Base-by-base conservation (phyloP, 1,139 yeast species). In the Hanseniaspora gamundiae region DNA sequence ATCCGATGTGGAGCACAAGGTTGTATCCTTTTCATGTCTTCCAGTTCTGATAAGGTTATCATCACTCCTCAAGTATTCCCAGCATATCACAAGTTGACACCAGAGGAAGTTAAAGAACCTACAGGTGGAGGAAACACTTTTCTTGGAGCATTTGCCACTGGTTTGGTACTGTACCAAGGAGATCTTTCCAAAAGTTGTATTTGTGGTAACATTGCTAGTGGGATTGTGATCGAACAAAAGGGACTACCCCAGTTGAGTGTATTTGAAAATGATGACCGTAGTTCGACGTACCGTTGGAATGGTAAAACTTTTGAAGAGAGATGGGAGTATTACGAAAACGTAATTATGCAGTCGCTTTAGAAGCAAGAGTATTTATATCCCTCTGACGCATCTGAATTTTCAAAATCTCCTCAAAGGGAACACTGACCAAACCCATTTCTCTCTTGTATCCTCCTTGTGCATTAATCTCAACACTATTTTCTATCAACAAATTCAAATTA, bases 71-170 rank as follows among this genome's bases (percentile, higher is more conserved):
- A 8, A 13, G 52, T 49, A 30, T 70, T 77, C 27, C 91, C 93
- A 0, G 87, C 95, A 0, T 88, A 80, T 57, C 94, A 85, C 56
- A 46, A 51, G 0, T 28, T 39, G 1, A 54, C 56, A 14, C 62
- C 60, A 39, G 66, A 60, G 47, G 61, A 63, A 30, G 91, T 87
- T 1, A 64, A 77, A 2, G 97, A 88, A 59, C 95, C 94, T 0
- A 88, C 96, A 0, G 97, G 97, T 0, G 95, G 94, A 2, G 97
- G 97, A 0, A 88, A 88, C 58, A 70, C 93, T 0, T 87, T 81
- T 59, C 75, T 91, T 47, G 96, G 96, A 1, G 94, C 81, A 0
- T 76, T 84, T 54, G 71, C 80, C 11, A 67, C 80, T 5, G 93
- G 80, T 0, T 74, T 71, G 49, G 62, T 66, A 1, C 56, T 78